A percentile compares a stretch with the other conserved stretches of the same genome.
Conservation (phyloP, 805 yeast species). For the Starmerella floricola region DNA sequence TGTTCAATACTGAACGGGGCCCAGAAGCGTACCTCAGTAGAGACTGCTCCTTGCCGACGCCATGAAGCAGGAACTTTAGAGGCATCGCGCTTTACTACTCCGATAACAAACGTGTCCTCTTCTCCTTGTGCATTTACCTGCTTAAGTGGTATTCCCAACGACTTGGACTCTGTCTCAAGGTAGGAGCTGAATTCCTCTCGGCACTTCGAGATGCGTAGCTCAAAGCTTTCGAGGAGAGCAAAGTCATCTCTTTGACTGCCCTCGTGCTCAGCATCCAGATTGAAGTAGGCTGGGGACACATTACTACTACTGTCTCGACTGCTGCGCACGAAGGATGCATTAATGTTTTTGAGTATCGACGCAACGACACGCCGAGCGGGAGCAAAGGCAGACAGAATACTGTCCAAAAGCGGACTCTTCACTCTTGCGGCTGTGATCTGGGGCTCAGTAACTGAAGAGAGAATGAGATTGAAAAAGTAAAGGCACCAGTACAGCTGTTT, state of each 20-base stretch:
- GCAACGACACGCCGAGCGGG: conserved; percentile 27
- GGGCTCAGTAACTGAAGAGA: conserved; percentile 20
- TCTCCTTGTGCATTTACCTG: conserved; percentile 50
- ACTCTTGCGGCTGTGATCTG: conserved; percentile 23
- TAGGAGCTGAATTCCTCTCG: conserved; percentile 42
- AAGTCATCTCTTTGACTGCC: conserved; percentile 16
- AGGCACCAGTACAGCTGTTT: conserved; percentile 49
- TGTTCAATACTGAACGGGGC: conserved; percentile 46
- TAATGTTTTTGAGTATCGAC: conserved; percentile 21
- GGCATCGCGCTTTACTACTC: conserved; percentile 50
- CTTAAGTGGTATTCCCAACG: conserved; percentile 46
- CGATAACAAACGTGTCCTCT: conserved; percentile 50
- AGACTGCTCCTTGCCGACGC: conserved; percentile 65
- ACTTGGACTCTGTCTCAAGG: conserved; percentile 35
- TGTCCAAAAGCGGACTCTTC: conserved; percentile 31
- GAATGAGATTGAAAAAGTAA: conserved; percentile 32
- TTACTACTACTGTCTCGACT: not conserved
- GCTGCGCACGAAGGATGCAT: conserved; percentile 15
- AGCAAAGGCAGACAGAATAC: conserved; percentile 33
- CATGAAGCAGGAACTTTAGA: conserved; percentile 58
- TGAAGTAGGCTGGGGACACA: conserved; percentile 5
- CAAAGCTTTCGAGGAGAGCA: conserved; percentile 22
- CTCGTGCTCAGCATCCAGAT: not conserved
- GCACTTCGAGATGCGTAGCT: conserved; percentile 33
- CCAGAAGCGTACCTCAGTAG: conserved; percentile 55